phyloP scores from a whole-genome alignment of 2,329 filamentous ascomycete species.

The Nigrospora osmanthi region DNA sequence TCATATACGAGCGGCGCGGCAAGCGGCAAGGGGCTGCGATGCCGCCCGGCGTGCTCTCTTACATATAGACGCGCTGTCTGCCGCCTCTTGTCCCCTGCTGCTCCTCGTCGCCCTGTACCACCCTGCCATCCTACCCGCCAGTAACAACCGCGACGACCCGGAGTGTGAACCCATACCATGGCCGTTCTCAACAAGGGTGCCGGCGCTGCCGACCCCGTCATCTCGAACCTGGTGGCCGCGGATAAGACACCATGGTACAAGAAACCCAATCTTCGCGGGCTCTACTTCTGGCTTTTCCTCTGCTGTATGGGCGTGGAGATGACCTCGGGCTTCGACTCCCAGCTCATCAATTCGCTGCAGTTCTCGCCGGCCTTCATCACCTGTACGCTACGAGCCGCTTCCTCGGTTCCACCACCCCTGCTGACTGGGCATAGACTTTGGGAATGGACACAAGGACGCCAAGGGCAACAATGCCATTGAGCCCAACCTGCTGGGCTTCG shows the following conservation, averaged over 20 bases:
- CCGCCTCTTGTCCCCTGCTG: too few species aligned
- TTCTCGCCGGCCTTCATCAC: constrained; percentile 26
- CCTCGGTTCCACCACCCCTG: neutral
- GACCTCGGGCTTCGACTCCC: constrained; percentile 36
- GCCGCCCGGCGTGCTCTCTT: too few species aligned
- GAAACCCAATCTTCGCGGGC: constrained; percentile 48
- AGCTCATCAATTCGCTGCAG: constrained; percentile 37
- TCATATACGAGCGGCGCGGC: too few species aligned
- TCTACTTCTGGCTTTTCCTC: constrained; percentile 52
- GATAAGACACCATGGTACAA: constrained; percentile 43
- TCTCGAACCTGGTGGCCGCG: constrained; percentile 27
- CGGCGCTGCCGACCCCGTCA: constrained; percentile 22
- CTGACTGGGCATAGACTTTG: constrained; percentile 29
- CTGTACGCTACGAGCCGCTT: constrained; percentile 18
- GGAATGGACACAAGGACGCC: constrained; percentile 12
- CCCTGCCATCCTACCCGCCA: too few species aligned
- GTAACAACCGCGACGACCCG: too few species aligned
- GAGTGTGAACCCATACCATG: neutral
- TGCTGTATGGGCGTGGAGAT: constrained; percentile 54
- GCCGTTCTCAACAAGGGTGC: constrained; percentile 1
- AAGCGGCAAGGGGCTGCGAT: too few species aligned
- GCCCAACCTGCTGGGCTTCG: constrained; percentile 41
- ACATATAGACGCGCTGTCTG: too few species aligned
- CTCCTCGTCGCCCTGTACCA: too few species aligned
- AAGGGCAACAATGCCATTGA: constrained; percentile 14